Base-by-base conservation (phyloP, 2,329 filamentous ascomycete genomes). In the Xylaria sp. region DNA sequence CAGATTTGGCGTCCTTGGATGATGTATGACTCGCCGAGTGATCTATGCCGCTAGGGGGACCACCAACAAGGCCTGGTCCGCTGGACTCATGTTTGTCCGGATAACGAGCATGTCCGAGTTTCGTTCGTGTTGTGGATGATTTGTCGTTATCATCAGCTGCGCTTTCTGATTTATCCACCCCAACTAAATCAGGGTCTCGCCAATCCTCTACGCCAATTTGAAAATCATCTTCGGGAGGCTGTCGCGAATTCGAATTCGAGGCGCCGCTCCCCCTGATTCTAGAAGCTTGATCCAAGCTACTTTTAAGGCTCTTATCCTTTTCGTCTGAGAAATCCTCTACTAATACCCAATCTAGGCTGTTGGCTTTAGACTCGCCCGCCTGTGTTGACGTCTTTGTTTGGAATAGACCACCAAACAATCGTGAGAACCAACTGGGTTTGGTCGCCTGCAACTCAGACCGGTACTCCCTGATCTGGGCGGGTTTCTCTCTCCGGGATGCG, bases 201-300 rank as follows among this genome's bases (percentile, higher is more conserved):
- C 90, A 93, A 70, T 94, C 90, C 65, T 94, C 89, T 10, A 92
- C 85, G n/a, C 90, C 90, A 67, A 93, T 92, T 50, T 89, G 81
- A 70, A 92, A 93, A 59, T 81, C 83, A 71, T 91, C 87, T 52
- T 77, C 73, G 1, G 70, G 56, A 1, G 63, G 46, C 42, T 63
- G 61, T 37, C 66, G 60, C 39, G 64, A 53, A 39, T 64, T 69
- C 10, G 66, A 59, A 8, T 66, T 65, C 3, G 59, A 52, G 64
- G 37, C 39, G 47, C 59, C 49, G 59, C 59, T 70, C 69, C 48
- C 68, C 57, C 59, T 72, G 63, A 53, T 64, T 59, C 73, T 74
- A n/a, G 70, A 67, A 11, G 73, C 72, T 61, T 76, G 74, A 53
- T 73, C 67, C 3, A 77, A 69, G 55, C 72, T 77, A 70, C 69